Evolutionary conservation across 768 basidiomycete species (phyloP).

Genomic region (Baorangia bicolor): DNA sequence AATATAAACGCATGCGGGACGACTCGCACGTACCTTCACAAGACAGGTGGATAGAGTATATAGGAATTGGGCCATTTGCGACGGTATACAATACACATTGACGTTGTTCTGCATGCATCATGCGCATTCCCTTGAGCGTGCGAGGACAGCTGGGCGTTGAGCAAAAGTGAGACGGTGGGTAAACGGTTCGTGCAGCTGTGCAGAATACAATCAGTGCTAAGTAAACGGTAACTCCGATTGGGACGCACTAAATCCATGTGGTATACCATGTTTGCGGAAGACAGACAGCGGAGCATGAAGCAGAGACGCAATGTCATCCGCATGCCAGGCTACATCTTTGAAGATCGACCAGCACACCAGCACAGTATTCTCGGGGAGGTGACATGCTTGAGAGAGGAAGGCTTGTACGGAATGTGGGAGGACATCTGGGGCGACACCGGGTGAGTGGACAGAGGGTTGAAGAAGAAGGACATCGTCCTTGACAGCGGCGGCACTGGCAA

Average conservation of each 20-base stretch:
- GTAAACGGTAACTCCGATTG: no score
- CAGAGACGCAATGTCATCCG: background rate
- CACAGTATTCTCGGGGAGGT: background rate
- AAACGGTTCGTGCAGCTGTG: background rate
- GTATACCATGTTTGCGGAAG: background rate
- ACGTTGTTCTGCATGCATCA: no score
- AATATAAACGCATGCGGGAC: no score
- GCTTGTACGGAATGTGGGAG: background rate
- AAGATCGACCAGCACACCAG: background rate
- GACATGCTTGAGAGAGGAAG: background rate
- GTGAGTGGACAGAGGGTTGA: background rate
- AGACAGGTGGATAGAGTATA: no score
- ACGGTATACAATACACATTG: background rate
- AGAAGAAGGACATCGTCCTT: background rate
- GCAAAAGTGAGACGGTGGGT: background rate
- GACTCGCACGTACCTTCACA: no score
- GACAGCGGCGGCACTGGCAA: background rate
- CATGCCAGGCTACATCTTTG: background rate
- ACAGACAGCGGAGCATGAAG: background rate
- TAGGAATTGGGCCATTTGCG: background rate
- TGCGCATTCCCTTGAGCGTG: background rate
- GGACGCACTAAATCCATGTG: background rate
- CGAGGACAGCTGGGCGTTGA: background rate
- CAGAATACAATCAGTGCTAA: background rate
- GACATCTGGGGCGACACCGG: background rate